Evolutionary conservation across 345 rosid genomes (phyloP).

Genomic region (Acer saccharum): DNA sequence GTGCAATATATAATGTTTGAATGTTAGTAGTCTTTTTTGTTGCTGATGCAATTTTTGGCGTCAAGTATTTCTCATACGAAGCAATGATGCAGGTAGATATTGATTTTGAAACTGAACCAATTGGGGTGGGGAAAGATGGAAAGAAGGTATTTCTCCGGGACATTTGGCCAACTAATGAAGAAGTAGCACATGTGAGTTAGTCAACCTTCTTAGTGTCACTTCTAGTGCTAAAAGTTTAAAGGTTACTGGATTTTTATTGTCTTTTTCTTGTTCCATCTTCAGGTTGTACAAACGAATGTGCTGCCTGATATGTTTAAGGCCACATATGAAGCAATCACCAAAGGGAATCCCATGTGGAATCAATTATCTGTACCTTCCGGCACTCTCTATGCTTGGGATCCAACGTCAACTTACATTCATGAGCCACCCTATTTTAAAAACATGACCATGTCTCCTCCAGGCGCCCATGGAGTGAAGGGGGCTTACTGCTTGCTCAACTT

Average conservation of each 20-base stretch:
- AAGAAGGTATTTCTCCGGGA: constrained; percentile 69
- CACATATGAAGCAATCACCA: constrained; percentile 80
- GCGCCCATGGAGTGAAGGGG: constrained; percentile 76
- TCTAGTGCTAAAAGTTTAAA: constrained; percentile 3
- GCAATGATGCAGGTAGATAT: constrained; percentile 60
- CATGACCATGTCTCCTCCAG: constrained; percentile 94
- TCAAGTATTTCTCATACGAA: constrained; percentile 9
- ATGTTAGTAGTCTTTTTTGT: not conserved
- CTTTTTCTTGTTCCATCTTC: constrained; percentile 17
- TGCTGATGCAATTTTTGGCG: not conserved
- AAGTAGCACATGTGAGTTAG: constrained; percentile 67
- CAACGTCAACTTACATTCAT: constrained; percentile 83
- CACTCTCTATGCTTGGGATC: constrained; percentile 76
- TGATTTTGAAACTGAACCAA: constrained; percentile 73
- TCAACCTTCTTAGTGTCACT: constrained; percentile 8
- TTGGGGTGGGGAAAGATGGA: constrained; percentile 78
- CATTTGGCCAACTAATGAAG: constrained; percentile 88
- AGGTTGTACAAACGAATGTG: constrained; percentile 85
- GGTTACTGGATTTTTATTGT: constrained; percentile 1
- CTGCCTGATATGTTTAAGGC: constrained; percentile 92
- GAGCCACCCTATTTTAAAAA: constrained; percentile 88
- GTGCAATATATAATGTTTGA: not conserved
- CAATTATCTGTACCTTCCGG: constrained; percentile 64
- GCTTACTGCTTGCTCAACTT: constrained; percentile 87
- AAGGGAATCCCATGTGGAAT: constrained; percentile 93